These are phyloP conservation scores for Kuraishia borneana DNA, from an alignment of 805 yeast genomes.

Conservation along the genomic window DNA sequence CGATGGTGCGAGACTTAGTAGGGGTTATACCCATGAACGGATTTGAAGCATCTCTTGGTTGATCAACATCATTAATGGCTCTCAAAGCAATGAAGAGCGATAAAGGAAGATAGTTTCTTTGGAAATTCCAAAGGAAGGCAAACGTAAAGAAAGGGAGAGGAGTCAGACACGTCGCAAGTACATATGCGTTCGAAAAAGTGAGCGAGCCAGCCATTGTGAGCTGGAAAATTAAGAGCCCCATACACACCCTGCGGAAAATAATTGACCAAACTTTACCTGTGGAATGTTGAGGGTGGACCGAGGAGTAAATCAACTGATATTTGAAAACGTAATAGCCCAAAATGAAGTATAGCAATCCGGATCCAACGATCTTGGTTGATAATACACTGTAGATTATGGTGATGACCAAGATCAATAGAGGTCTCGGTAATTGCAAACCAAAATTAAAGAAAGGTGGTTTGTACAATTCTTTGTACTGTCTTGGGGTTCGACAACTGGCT, in stretches of 20 bases:
- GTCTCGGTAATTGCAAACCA: conserved; percentile 87
- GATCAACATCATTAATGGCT: conserved; percentile 48
- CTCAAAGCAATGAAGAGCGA: conserved; percentile 80
- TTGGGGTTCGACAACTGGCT: conserved; percentile 62
- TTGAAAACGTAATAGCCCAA: conserved; percentile 85
- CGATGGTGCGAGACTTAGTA: conserved; percentile 43
- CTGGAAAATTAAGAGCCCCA: conserved; percentile 79
- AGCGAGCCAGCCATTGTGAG: conserved; percentile 88
- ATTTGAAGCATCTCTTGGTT: conserved; percentile 7
- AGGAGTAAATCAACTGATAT: conserved; percentile 80
- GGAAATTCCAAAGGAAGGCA: conserved; percentile 66
- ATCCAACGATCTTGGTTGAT: conserved; percentile 76
- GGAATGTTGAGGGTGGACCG: conserved; percentile 93
- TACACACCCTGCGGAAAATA: conserved; percentile 67
- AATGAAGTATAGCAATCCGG: conserved; percentile 76
- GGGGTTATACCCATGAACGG: conserved; percentile 4
- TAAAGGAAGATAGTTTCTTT: conserved; percentile 70
- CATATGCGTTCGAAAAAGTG: conserved; percentile 65
- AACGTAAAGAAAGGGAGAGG: conserved; percentile 70
- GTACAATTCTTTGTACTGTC: conserved; percentile 66
- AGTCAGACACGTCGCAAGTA: conserved; percentile 55
- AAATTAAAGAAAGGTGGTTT: conserved; percentile 89
- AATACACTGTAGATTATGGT: conserved; percentile 81
- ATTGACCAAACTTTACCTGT: conserved; percentile 96
- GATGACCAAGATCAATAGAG: conserved; percentile 74